Conservation (phyloP, 179 eudicot genomes). For the Sideroxylon spinosum region DNA sequence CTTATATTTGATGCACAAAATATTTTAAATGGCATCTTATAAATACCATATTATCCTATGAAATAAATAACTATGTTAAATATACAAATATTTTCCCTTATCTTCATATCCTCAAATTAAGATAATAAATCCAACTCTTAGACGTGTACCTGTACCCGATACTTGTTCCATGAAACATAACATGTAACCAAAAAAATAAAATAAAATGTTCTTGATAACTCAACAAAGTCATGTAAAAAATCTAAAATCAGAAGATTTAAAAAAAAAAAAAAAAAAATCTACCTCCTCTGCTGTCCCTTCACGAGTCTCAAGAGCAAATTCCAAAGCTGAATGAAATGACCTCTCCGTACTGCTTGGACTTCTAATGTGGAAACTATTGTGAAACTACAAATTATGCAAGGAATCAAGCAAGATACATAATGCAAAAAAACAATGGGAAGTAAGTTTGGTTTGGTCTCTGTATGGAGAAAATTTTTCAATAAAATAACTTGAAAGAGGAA, state of each 20-base stretch:
- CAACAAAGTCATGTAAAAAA: neutral
- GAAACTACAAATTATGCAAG: conserved; percentile 45
- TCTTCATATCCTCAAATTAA: no score
- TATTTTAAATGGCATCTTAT: no score
- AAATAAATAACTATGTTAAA: no score
- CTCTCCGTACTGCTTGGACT: conserved; percentile 39
- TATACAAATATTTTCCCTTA: no score
- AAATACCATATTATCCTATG: no score
- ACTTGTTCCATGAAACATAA: neutral
- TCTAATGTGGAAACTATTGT: conserved; percentile 54
- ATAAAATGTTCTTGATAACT: neutral
- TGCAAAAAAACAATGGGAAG: neutral
- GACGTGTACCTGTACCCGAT: no score
- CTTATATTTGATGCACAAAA: no score
- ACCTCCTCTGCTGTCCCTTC: conserved; percentile 98
- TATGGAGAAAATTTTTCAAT: neutral
- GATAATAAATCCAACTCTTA: no score
- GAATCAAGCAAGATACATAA: neutral
- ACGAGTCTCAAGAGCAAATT: conserved; percentile 61
- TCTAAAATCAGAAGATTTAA: neutral
- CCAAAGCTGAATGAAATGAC: conserved; percentile 51
- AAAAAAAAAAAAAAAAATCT: neutral
- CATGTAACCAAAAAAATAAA: no score
- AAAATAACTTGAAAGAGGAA: neutral
- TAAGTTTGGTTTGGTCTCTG: neutral